Conservation (phyloP, 371 early-diverging fungal genomes). For the Actinomucor elegans region DNA sequence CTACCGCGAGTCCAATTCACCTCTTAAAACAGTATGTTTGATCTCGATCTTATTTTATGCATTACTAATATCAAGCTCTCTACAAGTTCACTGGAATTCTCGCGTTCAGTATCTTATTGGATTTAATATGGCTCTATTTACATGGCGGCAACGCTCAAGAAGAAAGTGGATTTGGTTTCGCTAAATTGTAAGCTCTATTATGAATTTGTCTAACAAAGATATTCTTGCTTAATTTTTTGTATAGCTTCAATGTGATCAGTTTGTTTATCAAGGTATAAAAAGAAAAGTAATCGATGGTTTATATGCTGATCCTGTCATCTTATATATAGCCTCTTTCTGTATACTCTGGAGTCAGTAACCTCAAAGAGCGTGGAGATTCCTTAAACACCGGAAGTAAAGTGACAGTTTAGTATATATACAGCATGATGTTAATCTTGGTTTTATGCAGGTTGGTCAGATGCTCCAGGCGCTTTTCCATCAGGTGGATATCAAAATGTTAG, state of each 20-base stretch:
- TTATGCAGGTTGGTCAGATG: conserved; percentile 52
- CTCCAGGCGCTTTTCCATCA: conserved; percentile 47
- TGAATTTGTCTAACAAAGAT: background rate
- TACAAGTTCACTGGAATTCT: conserved; percentile 42
- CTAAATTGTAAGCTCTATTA: conserved; percentile 36
- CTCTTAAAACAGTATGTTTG: conserved; percentile 44
- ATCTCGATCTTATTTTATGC: background rate
- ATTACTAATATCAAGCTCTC: background rate
- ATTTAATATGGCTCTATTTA: conserved; percentile 47
- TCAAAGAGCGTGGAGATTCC: conserved; percentile 47
- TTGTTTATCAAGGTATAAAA: conserved; percentile 52
- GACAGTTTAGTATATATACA: background rate
- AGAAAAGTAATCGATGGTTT: background rate
- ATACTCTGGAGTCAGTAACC: conserved; percentile 36
- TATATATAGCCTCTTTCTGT: conserved; percentile 42
- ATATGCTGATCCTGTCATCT: too few relatives aligned
- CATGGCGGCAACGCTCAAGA: conserved; percentile 32
- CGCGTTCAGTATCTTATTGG: conserved; percentile 43
- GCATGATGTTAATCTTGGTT: too few relatives aligned
- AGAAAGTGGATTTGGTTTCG: conserved; percentile 46
- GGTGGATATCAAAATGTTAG: conserved; percentile 51
- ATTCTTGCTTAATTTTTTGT: background rate
- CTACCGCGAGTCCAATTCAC: conserved; percentile 47
- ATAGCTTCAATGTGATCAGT: conserved; percentile 47
- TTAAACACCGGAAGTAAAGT: conserved; percentile 37